A percentile compares a stretch with the other conserved stretches of the same genome.
phyloP scores from a whole-genome alignment of 371 early-diverging fungal genomes.

The Entomophthora muscae region DNA sequence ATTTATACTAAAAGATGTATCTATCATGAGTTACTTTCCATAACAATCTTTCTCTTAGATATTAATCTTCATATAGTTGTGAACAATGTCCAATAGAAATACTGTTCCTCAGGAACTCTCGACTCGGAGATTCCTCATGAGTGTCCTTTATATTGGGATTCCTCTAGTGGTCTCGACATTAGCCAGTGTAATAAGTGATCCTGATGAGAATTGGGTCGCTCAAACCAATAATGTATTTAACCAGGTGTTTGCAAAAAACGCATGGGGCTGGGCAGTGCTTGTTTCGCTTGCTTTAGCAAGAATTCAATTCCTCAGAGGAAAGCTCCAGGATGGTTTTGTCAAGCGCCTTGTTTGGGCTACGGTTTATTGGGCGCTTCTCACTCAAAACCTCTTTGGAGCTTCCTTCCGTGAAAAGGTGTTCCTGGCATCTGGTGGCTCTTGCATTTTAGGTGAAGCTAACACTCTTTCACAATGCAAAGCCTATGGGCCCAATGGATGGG shows the following conservation, averaged over 20 bases:
- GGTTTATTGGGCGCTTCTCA: constrained; percentile 3
- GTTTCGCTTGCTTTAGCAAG: not conserved
- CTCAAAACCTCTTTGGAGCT: not conserved
- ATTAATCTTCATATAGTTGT: too few relatives aligned
- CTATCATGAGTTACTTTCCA: too few relatives aligned
- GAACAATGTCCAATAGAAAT: too few relatives aligned
- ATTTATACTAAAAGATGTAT: too few relatives aligned
- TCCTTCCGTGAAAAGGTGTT: constrained; percentile 6
- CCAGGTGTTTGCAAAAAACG: constrained; percentile 7
- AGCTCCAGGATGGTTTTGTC: not conserved
- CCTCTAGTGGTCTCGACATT: not conserved
- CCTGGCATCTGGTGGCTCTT: constrained; percentile 5
- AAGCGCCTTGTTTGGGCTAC: not conserved
- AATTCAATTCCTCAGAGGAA: not conserved
- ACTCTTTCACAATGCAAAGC: not conserved
- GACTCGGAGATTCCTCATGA: not conserved
- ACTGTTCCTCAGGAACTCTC: not conserved
- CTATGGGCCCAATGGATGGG: constrained; percentile 24
- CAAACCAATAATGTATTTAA: constrained; percentile 4
- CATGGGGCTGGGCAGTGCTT: constrained; percentile 7
- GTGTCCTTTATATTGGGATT: not conserved
- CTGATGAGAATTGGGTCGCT: not conserved
- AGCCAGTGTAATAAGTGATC: not conserved
- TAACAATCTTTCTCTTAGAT: too few relatives aligned
- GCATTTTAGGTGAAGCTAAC: not conserved